These are phyloP conservation scores for Aspergillus viridinutans DNA, from an alignment of 2,329 filamentous ascomycete genomes.

Conservation along the genomic window DNA sequence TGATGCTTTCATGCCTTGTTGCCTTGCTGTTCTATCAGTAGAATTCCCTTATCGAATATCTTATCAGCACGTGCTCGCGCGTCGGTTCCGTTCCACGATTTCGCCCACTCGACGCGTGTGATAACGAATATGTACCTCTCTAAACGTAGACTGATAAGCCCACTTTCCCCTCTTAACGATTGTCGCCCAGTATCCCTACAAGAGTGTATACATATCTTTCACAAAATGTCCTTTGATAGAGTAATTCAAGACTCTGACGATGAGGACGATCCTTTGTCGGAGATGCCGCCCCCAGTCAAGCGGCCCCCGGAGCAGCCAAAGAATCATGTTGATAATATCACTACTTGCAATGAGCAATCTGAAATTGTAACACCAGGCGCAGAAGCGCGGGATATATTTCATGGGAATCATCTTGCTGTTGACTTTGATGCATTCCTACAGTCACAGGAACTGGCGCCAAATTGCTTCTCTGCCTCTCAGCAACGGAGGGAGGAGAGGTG, in stretches of 20 bases:
- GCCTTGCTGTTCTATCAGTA: neutral
- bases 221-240: constrained; percentile 32
- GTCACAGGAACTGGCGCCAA: constrained; percentile 21
- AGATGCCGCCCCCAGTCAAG: constrained; percentile 16
- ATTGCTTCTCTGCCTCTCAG: constrained; percentile 26
- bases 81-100: constrained; percentile 13
- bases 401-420: constrained; percentile 23
- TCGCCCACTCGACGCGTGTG: neutral
- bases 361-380: neutral
- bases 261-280: constrained; percentile 35
- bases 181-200: neutral
- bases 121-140: neutral
- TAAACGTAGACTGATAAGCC: neutral
- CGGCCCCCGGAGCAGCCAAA: constrained; percentile 14
- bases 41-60: constrained; percentile 1
- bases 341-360: neutral
- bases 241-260: constrained; percentile 45
- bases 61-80: constrained; percentile 32
- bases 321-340: constrained; percentile 8
- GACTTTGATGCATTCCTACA: constrained; percentile 39
- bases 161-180: neutral
- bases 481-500: constrained; percentile 32
- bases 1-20: neutral
- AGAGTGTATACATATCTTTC: neutral
- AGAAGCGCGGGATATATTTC: constrained; percentile 3